These are phyloP conservation scores for Xylariaceae sp. DNA, from an alignment of 2,329 filamentous ascomycete species.

Conservation along the genomic window DNA sequence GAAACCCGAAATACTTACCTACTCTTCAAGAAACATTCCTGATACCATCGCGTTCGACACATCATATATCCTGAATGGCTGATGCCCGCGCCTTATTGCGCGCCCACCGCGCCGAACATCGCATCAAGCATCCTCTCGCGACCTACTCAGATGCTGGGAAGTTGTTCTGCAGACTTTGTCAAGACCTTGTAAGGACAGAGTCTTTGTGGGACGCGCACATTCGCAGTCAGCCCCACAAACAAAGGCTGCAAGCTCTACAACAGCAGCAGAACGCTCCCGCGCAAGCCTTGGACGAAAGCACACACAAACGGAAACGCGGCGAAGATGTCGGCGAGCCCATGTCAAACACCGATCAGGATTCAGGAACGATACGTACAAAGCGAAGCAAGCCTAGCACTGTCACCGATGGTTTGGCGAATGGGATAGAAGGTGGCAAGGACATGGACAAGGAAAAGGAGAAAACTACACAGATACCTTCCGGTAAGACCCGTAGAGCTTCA, in stretches of 20 bases:
- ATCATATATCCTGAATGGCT: constrained; percentile 51
- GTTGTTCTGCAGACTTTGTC: constrained; percentile 64
- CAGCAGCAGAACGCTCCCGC: constrained; percentile 26
- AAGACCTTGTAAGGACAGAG: constrained; percentile 61
- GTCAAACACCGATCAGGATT: constrained; percentile 33
- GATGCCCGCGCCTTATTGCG: constrained; percentile 77
- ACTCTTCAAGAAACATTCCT: background rate
- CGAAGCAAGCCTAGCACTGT: constrained; percentile 41
- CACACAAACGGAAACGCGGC: constrained; percentile 30
- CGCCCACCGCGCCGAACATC: constrained; percentile 69
- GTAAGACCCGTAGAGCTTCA: constrained; percentile 45
- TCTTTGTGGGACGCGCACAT: constrained; percentile 63
- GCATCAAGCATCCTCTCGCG: constrained; percentile 66
- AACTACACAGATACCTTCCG: constrained; percentile 34
- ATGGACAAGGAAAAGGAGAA: constrained; percentile 23
- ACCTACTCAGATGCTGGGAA: constrained; percentile 64
- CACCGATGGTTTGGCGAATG: constrained; percentile 1
- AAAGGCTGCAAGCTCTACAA: constrained; percentile 31
- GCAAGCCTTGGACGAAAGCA: constrained; percentile 19
- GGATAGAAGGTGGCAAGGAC: constrained; percentile 17
- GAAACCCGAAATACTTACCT: background rate
- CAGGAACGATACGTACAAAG: constrained; percentile 39
- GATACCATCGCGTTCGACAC: background rate
- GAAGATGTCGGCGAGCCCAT: constrained; percentile 28
- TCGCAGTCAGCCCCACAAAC: constrained; percentile 45